A percentile compares a stretch with the other conserved stretches of the same genome.
These are phyloP conservation scores for Grigorovia yakushimaensis DNA, from an alignment of 805 yeast species.

Conservation along the genomic window DNA sequence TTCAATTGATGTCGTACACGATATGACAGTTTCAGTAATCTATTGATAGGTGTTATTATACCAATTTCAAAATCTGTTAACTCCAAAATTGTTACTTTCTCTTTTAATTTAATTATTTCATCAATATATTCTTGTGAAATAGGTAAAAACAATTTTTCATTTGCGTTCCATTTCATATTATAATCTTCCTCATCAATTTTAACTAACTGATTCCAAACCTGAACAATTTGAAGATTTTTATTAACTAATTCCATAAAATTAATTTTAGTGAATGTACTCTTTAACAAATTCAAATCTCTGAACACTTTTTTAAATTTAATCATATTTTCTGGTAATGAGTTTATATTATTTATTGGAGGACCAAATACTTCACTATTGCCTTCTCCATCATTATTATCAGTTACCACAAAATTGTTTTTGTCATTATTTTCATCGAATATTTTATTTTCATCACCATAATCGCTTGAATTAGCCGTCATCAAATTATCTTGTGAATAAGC, in stretches of 20 bases:
- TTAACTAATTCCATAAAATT: conserved; percentile 16
- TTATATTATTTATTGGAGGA: neutral
- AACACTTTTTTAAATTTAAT: conserved; percentile 13
- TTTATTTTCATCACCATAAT: neutral
- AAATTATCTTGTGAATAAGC: neutral
- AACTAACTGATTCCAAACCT: conserved; percentile 25
- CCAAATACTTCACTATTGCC: too few species aligned
- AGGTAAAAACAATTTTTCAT: conserved; percentile 15
- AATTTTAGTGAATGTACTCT: conserved; percentile 7
- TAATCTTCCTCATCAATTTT: conserved; percentile 14
- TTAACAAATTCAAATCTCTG: neutral
- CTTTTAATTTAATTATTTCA: conserved; percentile 21
- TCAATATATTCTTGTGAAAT: conserved; percentile 23
- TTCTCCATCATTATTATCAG: too few species aligned
- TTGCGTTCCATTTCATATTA: conserved; percentile 2
- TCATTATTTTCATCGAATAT: neutral
- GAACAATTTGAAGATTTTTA: conserved; percentile 12
- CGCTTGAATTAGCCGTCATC: neutral
- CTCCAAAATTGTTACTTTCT: conserved; percentile 21
- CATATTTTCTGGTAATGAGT: conserved; percentile 16
- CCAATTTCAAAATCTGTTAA: conserved; percentile 19
- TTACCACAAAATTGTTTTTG: too few species aligned
- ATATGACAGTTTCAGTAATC: conserved; percentile 18
- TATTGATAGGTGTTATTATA: conserved; percentile 23
- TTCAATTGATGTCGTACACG: conserved; percentile 19